Percentiles rank a stretch among this genome's conserved stretches.
These are phyloP conservation scores for Didymella segeticola DNA, from an alignment of 2,329 filamentous ascomycete genomes.

Conservation along the genomic window DNA sequence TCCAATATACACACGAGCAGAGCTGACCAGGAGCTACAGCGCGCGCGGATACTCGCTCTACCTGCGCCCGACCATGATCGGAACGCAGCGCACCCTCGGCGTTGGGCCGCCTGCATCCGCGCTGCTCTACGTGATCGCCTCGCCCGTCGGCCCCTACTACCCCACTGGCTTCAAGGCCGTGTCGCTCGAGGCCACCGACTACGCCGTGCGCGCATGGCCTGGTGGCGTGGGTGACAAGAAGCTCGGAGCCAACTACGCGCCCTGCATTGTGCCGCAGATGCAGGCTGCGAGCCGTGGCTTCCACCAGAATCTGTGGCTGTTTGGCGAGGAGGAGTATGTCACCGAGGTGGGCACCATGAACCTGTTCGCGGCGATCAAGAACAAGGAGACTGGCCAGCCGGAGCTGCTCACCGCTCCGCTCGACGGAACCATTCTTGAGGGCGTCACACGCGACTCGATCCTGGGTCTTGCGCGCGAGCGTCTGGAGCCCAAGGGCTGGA, in stretches of 20 bases:
- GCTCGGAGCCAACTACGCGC: constrained; percentile 98
- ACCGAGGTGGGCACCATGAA: constrained; percentile 99
- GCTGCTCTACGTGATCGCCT: constrained; percentile 92
- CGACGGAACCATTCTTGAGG: constrained; percentile 95
- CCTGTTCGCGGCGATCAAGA: constrained; percentile 84
- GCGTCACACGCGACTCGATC: constrained; percentile 91
- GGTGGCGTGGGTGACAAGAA: constrained; percentile 98
- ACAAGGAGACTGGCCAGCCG: constrained; percentile 87
- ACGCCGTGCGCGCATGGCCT: constrained; percentile 96
- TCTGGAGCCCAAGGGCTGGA: constrained; percentile 86
- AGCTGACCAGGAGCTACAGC: constrained; percentile 42
- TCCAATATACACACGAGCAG: neutral
- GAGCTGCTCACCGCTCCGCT: constrained; percentile 94
- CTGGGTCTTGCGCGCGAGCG: constrained; percentile 84
- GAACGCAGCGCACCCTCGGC: constrained; percentile 91
- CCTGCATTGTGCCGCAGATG: constrained; percentile 95
- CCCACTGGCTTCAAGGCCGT: constrained; percentile 98
- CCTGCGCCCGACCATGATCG: constrained; percentile 94
- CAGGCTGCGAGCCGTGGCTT: constrained; percentile 89
- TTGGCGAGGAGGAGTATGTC: constrained; percentile 92
- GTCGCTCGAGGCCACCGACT: constrained; percentile 92
- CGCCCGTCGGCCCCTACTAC: constrained; percentile 96
- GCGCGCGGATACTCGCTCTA: constrained; percentile 89
- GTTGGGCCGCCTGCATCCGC: constrained; percentile 92
- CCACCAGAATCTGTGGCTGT: constrained; percentile 98